Conservation (phyloP, 2,329 filamentous ascomycete species). For the Calonectria montana region DNA sequence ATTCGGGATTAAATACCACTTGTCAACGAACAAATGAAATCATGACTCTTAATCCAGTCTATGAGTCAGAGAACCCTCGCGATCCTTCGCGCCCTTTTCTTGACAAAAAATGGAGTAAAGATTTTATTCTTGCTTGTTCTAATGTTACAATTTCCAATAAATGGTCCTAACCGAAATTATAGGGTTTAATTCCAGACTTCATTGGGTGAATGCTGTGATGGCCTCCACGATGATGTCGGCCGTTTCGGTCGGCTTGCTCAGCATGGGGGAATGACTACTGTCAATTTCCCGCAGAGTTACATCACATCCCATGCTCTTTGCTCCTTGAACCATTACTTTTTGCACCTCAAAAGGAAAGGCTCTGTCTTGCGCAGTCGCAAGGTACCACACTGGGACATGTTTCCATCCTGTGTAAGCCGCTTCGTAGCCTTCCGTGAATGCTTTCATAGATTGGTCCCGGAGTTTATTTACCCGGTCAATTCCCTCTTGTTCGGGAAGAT, state of each 20-base stretch:
- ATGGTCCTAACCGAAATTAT: not conserved
- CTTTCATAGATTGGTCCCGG: conserved; percentile 53
- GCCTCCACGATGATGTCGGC: conserved; percentile 49
- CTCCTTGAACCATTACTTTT: conserved; percentile 50
- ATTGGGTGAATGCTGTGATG: conserved; percentile 25
- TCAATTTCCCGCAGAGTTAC: conserved; percentile 54
- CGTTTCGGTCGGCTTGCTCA: conserved; percentile 57
- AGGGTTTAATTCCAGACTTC: not conserved
- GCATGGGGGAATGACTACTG: conserved; percentile 61
- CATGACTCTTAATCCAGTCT: not conserved
- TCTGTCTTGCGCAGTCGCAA: conserved; percentile 56
- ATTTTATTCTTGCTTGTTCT: not conserved
- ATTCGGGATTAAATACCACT: not conserved
- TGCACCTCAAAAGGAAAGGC: conserved; percentile 54
- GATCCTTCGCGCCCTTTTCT: not conserved
- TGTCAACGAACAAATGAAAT: no score
- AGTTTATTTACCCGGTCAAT: conserved; percentile 56
- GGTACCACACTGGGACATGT: conserved; percentile 60
- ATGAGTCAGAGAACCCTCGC: not conserved
- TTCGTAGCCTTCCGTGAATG: conserved; percentile 59
- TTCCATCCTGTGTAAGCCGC: conserved; percentile 58
- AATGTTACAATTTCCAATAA: not conserved
- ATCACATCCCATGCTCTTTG: conserved; percentile 49
- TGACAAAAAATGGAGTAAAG: not conserved
- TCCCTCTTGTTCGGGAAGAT: conserved; percentile 57